Evolutionary conservation across 768 basidiomycete genomes (phyloP).

Genomic region (Flagelloscypha sp.): DNA sequence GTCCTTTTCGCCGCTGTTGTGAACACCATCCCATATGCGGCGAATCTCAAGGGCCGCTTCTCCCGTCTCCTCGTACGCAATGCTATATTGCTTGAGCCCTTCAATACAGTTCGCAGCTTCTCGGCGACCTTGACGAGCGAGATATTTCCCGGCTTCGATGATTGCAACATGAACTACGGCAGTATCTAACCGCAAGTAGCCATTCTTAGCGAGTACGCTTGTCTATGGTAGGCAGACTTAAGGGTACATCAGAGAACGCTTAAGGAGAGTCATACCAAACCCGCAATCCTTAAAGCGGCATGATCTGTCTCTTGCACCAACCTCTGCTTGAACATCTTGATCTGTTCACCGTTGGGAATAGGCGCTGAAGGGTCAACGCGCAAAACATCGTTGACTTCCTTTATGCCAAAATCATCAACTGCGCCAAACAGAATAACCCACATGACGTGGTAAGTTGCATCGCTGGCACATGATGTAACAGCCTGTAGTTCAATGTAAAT

Average conservation of each 20-base stretch:
- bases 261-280: slow-evolving; percentile 47
- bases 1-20: slow-evolving; percentile 27
- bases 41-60: slow-evolving; percentile 69
- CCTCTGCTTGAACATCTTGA: slow-evolving; percentile 59
- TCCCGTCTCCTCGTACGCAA: slow-evolving; percentile 79
- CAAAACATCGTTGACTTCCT: slow-evolving; percentile 51
- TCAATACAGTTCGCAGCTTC: slow-evolving; percentile 80
- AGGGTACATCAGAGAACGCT: background rate
- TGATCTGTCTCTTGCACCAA: slow-evolving; percentile 78
- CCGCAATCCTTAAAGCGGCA: slow-evolving; percentile 80
- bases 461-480: slow-evolving; percentile 62
- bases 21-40: too few species aligned
- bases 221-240: slow-evolving; percentile 33
- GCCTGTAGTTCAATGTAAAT: slow-evolving; percentile 23
- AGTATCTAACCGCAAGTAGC: slow-evolving; percentile 82
- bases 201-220: slow-evolving; percentile 77
- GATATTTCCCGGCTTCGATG: slow-evolving; percentile 73
- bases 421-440: slow-evolving; percentile 82
- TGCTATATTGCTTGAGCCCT: slow-evolving; percentile 82
- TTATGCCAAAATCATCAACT: slow-evolving; percentile 77
- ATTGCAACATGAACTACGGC: slow-evolving; percentile 86
- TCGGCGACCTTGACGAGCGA: slow-evolving; percentile 74
- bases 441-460: slow-evolving; percentile 87
- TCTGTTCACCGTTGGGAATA: slow-evolving; percentile 35
- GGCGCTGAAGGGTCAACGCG: slow-evolving; percentile 26